These are phyloP conservation scores for Rhizophora mangle DNA, from an alignment of 345 rosid genomes.

Conservation along the genomic window DNA sequence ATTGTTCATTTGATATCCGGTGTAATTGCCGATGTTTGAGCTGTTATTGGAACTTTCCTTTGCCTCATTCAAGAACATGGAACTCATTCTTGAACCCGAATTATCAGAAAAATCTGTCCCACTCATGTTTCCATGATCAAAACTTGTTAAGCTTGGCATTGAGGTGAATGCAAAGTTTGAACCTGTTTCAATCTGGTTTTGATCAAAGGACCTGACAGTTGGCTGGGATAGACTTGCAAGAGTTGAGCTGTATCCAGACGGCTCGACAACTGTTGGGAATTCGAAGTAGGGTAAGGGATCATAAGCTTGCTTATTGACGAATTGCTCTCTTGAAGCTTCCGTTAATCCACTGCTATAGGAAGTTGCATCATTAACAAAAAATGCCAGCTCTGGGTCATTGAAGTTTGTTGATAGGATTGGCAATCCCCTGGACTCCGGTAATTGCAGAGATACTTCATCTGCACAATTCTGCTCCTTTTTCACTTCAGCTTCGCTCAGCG, in stretches of 20 bases:
- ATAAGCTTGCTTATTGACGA: constrained; percentile 24
- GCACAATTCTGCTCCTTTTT: constrained; percentile 29
- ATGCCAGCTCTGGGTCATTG: constrained; percentile 35
- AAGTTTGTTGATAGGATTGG: constrained; percentile 28
- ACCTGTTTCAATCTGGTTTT: constrained; percentile 31
- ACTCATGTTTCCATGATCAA: constrained; percentile 38
- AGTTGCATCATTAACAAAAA: constrained; percentile 26
- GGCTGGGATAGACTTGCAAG: constrained; percentile 24
- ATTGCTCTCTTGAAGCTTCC: constrained; percentile 30
- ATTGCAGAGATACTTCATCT: constrained; percentile 12
- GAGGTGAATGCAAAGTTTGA: constrained; percentile 35
- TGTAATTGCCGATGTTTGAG: constrained; percentile 47
- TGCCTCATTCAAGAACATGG: constrained; percentile 33
- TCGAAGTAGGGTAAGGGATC: constrained; percentile 41
- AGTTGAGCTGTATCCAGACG: constrained; percentile 25
- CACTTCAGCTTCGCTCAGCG: constrained; percentile 27
- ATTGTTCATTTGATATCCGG: constrained; percentile 35
- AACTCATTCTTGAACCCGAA: constrained; percentile 41
- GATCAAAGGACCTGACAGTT: constrained; percentile 13
- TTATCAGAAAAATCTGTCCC: constrained; percentile 41
- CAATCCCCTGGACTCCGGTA: constrained; percentile 1
- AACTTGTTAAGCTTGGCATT: constrained; percentile 46
- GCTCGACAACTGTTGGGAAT: constrained; percentile 28
- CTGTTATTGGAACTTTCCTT: constrained; percentile 50
- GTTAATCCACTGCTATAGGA: constrained; percentile 21